Base-by-base conservation (phyloP, 306 rosid genomes). In the Malus sylvestris region DNA sequence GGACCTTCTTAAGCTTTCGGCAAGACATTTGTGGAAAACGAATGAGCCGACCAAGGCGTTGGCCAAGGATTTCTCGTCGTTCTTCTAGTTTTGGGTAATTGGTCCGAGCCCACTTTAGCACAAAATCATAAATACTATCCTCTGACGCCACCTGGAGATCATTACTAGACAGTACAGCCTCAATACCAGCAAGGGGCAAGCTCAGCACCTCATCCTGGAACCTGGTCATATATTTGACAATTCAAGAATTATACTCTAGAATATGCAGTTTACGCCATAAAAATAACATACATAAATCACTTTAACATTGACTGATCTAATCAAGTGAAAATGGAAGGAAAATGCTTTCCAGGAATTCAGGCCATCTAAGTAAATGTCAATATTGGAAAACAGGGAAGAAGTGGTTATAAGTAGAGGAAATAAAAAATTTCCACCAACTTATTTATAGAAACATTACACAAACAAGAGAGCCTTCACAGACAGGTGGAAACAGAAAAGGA, bases 11-110 rank as follows among this genome's bases (percentile, higher is more conserved):
- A 62, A 88, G 82, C 72, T 82, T 88, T 16, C 84, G 80, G 76
- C 88, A 75, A 20, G 77, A 77, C 90, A 86, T 80, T 84, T 71
- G 70, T 6, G 92, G 88, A 73, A 86, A 88, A 30, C 92, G 88
- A 59, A 86, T 78, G 65, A 81, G 84, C 62, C 35, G 58, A 65
- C 70, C 72, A 35, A 88, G 92, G 45, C 60, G 87, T 13, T 84
- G 60, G 73, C 84, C 63, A 55, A 88, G 68, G 74, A 86, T 52
- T 59, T 71, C 80, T 55, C 68, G 63, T 35, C 85, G 80, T 5
- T 82, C 86, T 83, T 86, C 81, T 4, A 78, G 72, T 60, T 84
- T 72, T 30, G 85, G 85, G 49, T 82, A 86, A 73, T 82, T 85
- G 22, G 32, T 71, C 68, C 79, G 78, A 12, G 87, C 82, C 92